Evolutionary conservation across 805 yeast species (phyloP).

Genomic region (Hanseniaspora lachancei): DNA sequence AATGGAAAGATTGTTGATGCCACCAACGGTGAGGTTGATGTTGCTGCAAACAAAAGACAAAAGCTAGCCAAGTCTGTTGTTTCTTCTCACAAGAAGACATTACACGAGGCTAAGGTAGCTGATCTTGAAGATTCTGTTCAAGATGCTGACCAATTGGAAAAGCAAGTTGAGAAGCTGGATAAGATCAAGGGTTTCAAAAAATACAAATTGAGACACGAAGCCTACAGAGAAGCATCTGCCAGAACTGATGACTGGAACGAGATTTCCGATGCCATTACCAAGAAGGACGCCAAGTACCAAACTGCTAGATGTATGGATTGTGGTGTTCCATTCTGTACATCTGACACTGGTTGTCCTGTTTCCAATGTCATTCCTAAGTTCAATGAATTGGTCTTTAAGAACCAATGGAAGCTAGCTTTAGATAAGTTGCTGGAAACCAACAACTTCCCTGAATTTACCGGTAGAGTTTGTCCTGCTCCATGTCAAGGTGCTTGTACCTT

Average conservation of each 20-base stretch:
- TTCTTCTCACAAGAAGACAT: slow-evolving; percentile 25
- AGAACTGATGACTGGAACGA: slow-evolving; percentile 90
- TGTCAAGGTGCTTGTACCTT: slow-evolving; percentile 95
- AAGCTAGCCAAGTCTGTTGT: slow-evolving; percentile 37
- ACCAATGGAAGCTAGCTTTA: slow-evolving; percentile 87
- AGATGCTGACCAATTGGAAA: slow-evolving; percentile 52
- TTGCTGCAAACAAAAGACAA: slow-evolving; percentile 9
- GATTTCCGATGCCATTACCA: slow-evolving; percentile 63
- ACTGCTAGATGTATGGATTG: slow-evolving; percentile 99
- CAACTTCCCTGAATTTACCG: slow-evolving; percentile 97
- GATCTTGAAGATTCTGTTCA: slow-evolving; percentile 83
- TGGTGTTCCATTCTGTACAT: slow-evolving; percentile 98
- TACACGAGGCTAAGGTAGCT: slow-evolving; percentile 65
- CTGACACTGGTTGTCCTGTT: slow-evolving; percentile 96
- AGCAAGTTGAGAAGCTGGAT: slow-evolving; percentile 53
- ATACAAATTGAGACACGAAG: slow-evolving; percentile 78
- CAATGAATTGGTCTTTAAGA: slow-evolving; percentile 91
- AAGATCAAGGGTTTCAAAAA: slow-evolving; percentile 85
- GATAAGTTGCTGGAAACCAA: slow-evolving; percentile 88
- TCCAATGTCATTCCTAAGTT: slow-evolving; percentile 95
- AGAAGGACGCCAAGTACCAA: slow-evolving; percentile 77
- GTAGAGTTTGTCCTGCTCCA: slow-evolving; percentile 97
- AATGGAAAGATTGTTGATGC: slow-evolving; percentile 63
- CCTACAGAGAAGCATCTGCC: slow-evolving; percentile 61
- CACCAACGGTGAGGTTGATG: slow-evolving; percentile 69